Evolutionary conservation across 1,284 basidiomycete species (phyloP).

Genomic region (Trichosporon sp.): DNA sequence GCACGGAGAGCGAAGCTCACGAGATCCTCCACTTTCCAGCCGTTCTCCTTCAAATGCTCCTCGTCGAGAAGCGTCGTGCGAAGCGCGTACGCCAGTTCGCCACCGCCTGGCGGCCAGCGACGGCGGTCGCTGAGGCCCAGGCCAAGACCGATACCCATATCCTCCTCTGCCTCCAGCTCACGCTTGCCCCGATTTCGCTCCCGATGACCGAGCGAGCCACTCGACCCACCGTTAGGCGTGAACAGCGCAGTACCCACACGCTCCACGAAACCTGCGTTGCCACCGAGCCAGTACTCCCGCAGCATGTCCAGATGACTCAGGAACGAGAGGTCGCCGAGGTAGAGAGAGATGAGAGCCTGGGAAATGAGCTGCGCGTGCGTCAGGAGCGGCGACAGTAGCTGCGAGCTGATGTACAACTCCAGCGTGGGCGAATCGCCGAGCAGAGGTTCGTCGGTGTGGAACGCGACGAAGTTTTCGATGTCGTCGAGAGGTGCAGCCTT

Average conservation of each 20-base stretch:
- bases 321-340: constrained; percentile 48
- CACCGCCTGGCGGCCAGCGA: constrained; percentile 80
- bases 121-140: constrained; percentile 68
- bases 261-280: constrained; percentile 47
- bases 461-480: constrained; percentile 40
- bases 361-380: constrained; percentile 46
- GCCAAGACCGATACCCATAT: constrained; percentile 67
- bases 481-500: constrained; percentile 37
- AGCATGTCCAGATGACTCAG: constrained; percentile 53
- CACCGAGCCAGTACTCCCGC: constrained; percentile 48
- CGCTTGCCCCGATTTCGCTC: neutral
- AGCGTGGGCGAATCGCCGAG: constrained; percentile 42
- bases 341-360: constrained; percentile 48
- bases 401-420: constrained; percentile 42
- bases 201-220: neutral
- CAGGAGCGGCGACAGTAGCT: constrained; percentile 47
- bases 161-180: constrained; percentile 26
- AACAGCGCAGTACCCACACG: constrained; percentile 47
- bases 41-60: constrained; percentile 18
- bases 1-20: constrained; percentile 79
- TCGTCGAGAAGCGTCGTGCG: constrained; percentile 57
- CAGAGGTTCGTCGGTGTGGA: constrained; percentile 37
- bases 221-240: neutral
- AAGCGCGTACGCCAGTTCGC: constrained; percentile 76
- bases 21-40: constrained; percentile 64